These are phyloP conservation scores for Vitrella brassicaformis DNA, from an alignment of 73 alveolate species.

Conservation along the genomic window DNA sequence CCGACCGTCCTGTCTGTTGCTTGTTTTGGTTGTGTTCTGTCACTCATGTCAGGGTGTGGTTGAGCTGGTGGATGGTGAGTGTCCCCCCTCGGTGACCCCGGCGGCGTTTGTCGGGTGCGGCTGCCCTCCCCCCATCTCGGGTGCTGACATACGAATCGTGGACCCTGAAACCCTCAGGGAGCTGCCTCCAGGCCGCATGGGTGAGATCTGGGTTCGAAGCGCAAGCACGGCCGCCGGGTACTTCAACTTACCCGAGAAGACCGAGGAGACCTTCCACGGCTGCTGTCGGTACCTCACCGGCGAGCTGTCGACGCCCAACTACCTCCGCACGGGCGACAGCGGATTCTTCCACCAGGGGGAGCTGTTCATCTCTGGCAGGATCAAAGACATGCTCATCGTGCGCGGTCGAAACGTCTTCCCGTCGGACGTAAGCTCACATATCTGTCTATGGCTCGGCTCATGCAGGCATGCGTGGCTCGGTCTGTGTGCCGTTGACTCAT, in stretches of 20 bases:
- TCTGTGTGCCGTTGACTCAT: no score
- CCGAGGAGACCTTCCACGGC: background rate
- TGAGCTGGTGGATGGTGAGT: no score
- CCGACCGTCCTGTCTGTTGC: no score
- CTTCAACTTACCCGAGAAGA: background rate
- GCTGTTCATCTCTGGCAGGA: background rate
- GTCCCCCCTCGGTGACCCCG: background rate
- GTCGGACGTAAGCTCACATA: no score
- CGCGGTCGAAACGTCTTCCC: background rate
- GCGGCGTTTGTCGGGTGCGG: background rate
- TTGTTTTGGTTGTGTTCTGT: no score
- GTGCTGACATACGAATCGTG: background rate
- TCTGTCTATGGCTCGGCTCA: background rate
- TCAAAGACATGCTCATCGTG: background rate
- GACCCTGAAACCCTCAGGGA: background rate
- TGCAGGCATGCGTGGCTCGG: no score
- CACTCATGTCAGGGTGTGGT: background rate
- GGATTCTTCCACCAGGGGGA: background rate
- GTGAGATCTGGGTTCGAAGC: background rate
- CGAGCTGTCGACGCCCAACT: background rate
- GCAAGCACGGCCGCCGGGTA: background rate
- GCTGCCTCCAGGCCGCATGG: background rate
- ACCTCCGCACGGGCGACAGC: background rate
- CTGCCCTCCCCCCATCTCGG: background rate
- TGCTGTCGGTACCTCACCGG: background rate